These are phyloP conservation scores for Solanum chacoense DNA, from an alignment of 305 asterid species.

Conservation along the genomic window DNA sequence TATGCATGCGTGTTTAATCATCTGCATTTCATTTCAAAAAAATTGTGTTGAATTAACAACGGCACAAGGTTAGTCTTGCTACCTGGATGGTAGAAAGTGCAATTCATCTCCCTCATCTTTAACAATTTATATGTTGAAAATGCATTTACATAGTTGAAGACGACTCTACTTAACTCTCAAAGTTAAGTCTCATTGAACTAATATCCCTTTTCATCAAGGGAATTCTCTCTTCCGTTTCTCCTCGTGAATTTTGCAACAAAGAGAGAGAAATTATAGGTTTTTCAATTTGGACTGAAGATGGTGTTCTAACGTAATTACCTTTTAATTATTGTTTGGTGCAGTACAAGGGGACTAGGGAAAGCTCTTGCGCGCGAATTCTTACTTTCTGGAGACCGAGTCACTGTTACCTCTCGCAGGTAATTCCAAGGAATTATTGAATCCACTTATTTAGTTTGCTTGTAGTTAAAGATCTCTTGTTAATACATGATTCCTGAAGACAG, in stretches of 20 bases:
- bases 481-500: conserved; percentile 40
- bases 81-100: neutral
- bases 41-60: neutral
- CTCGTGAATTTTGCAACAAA: neutral
- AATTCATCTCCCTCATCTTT: neutral
- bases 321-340: conserved; percentile 26
- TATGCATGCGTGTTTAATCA: neutral
- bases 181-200: neutral
- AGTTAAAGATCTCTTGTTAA: neutral
- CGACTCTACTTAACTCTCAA: neutral
- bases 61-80: neutral
- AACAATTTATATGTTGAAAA: neutral
- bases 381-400: conserved; percentile 88
- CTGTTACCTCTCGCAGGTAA: conserved; percentile 84
- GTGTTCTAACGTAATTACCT: neutral
- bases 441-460: neutral
- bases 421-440: conserved; percentile 5
- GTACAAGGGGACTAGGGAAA: conserved; percentile 94
- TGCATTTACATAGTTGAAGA: neutral
- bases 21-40: neutral
- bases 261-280: neutral
- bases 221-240: neutral
- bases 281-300: neutral
- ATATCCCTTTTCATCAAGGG: neutral
- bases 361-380: conserved; percentile 90